Evolutionary conservation across 257 asterid genomes (phyloP).

Genomic region (Haberlea rhodopensis): DNA sequence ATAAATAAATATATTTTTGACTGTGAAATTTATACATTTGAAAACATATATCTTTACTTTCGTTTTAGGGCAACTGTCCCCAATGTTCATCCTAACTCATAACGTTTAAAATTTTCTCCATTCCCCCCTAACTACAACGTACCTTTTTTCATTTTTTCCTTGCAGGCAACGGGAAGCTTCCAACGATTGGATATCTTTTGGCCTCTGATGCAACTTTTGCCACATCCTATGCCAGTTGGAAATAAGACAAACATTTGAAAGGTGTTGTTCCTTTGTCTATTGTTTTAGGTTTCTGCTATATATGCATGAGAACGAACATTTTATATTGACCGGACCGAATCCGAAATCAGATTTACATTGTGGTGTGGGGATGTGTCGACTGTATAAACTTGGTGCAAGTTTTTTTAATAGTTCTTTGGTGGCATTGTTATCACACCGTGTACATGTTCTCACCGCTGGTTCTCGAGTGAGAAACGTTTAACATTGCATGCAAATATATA

Average conservation of each 20-base stretch:
- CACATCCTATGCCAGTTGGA: slow-evolving; percentile 23
- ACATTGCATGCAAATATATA: background rate
- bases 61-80: background rate
- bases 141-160: background rate
- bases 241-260: background rate
- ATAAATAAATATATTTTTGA: too few species aligned
- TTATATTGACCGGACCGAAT: too few species aligned
- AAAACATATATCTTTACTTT: background rate
- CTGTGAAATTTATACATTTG: background rate
- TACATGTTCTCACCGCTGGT: background rate
- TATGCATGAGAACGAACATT: background rate
- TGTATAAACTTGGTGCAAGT: background rate
- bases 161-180: slow-evolving; percentile 71
- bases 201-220: slow-evolving; percentile 90
- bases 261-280: background rate
- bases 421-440: too few species aligned
- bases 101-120: background rate
- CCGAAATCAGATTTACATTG: too few species aligned
- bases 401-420: background rate
- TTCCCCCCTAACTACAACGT: background rate
- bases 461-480: background rate
- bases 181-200: slow-evolving; percentile 93
- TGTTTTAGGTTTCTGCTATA: background rate
- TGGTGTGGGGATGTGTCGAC: background rate
- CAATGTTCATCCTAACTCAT: too few species aligned